Conservation (phyloP, 1,139 yeast genomes). For the Saccharomycopsis phalli region DNA sequence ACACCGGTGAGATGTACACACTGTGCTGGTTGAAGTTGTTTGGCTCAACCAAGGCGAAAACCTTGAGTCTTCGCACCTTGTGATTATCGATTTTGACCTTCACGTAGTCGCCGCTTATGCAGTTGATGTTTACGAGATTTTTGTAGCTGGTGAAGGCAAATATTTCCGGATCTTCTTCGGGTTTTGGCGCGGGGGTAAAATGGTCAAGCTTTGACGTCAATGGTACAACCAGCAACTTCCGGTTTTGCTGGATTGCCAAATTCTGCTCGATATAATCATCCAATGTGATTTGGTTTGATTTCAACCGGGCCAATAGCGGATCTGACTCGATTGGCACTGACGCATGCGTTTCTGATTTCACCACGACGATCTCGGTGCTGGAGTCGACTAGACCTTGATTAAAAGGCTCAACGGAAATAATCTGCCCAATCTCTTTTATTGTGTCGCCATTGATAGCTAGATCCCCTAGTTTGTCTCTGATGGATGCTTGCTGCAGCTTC, state of each 20-base stretch:
- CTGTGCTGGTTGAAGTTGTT: conserved; percentile 34
- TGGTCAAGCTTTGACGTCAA: conserved; percentile 21
- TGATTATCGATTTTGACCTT: conserved; percentile 28
- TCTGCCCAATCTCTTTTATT: conserved; percentile 34
- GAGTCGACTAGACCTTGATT: conserved; percentile 50
- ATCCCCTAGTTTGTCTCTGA: too few relatives aligned
- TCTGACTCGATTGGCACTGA: conserved; percentile 9
- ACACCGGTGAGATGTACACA: conserved; percentile 56
- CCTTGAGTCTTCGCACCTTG: conserved; percentile 30
- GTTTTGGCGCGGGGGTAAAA: conserved; percentile 26
- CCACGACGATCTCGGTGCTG: conserved; percentile 44
- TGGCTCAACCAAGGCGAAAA: conserved; percentile 61
- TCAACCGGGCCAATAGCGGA: conserved; percentile 6
- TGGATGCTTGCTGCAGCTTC: too few relatives aligned
- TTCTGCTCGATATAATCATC: conserved; percentile 13
- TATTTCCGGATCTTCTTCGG: conserved; percentile 34
- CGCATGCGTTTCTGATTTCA: conserved; percentile 30
- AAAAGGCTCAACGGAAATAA: conserved; percentile 62
- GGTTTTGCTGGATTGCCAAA: background rate
- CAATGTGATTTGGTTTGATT: conserved; percentile 1
- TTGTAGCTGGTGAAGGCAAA: conserved; percentile 45
- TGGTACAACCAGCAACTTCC: conserved; percentile 19
- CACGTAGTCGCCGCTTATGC: conserved; percentile 64
- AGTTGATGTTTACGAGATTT: conserved; percentile 48
- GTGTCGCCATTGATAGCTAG: too few relatives aligned